phyloP scores from a whole-genome alignment of 306 rosid species.

The Prunus persica region Prunus_persica_NCBIv2 NC_034015.1:10226001-10226500 shows the following conservation, averaged over 20 bases:
- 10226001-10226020: background rate
- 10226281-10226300: background rate
- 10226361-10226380: slow-evolving; percentile 20
- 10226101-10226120: background rate
- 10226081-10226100: background rate
- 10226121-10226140: too few species aligned
- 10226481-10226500: slow-evolving; percentile 67
- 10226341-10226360: background rate
- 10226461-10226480: slow-evolving; percentile 92
- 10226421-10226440: slow-evolving; percentile 71
- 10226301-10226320: background rate
- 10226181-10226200: background rate
- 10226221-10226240: background rate
- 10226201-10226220: background rate
- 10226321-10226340: background rate
- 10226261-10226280: background rate
- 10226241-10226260: background rate
- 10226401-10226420: slow-evolving; percentile 53
- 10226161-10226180: background rate
- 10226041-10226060: background rate
- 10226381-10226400: slow-evolving; percentile 6
- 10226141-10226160: background rate
- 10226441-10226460: slow-evolving; percentile 77
- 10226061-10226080: background rate
- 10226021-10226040: background rate